Percentiles rank a stretch among this genome's conserved stretches.
Evolutionary conservation across 1,139 yeast species (phyloP).

Genomic region (Spathaspora sp.): DNA sequence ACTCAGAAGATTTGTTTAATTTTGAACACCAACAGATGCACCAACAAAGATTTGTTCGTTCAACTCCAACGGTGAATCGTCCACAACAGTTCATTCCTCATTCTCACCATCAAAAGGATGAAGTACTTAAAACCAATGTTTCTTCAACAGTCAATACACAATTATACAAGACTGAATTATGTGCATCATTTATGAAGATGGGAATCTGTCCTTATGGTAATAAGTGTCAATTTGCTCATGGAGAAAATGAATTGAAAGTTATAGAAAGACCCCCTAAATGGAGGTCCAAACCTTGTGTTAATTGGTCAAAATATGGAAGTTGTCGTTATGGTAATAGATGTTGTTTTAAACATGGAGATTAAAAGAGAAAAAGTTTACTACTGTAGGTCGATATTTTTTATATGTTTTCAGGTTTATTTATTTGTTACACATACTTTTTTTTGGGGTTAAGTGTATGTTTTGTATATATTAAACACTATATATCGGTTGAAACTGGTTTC

Average conservation of each 20-base stretch:
- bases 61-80: slow-evolving; percentile 2
- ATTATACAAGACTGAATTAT: slow-evolving; percentile 86
- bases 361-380: slow-evolving; percentile 3
- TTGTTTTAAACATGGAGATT: slow-evolving; percentile 77
- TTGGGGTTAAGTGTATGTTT: background rate
- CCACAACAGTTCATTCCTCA: slow-evolving; percentile 1
- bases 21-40: slow-evolving; percentile 20
- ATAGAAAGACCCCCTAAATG: slow-evolving; percentile 81
- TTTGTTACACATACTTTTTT: background rate
- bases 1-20: slow-evolving; percentile 23
- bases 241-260: slow-evolving; percentile 68
- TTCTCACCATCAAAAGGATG: slow-evolving; percentile 1
- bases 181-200: slow-evolving; percentile 72
- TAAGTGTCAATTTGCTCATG: slow-evolving; percentile 96
- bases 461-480: background rate
- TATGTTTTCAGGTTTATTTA: background rate
- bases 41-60: slow-evolving; percentile 7
- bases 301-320: slow-evolving; percentile 79
- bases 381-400: background rate
- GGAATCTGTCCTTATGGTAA: slow-evolving; percentile 84
- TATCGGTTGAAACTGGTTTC: slow-evolving; percentile 3
- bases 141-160: slow-evolving; percentile 64
- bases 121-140: slow-evolving; percentile 2
- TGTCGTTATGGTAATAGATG: slow-evolving; percentile 92
- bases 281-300: slow-evolving; percentile 89